A percentile compares a stretch with the other conserved stretches of the same genome.
Conservation (phyloP, 1,284 basidiomycete species). For the Xerocomus minutiporus region DNA sequence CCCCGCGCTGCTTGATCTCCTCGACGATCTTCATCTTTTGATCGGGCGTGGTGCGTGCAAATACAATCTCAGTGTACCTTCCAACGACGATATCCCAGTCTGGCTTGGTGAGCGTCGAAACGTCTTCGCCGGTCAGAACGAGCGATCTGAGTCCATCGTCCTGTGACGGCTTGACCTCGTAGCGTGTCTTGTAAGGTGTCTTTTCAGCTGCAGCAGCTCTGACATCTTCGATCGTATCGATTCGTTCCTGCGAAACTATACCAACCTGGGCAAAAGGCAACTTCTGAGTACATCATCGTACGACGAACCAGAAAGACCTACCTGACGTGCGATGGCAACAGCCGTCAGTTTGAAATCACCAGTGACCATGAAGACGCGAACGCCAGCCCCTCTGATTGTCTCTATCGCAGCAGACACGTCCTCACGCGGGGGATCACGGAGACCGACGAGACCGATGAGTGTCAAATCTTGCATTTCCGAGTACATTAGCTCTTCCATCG, state of each 20-base stretch:
- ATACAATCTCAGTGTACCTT: slow-evolving; percentile 53
- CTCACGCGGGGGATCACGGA: slow-evolving; percentile 56
- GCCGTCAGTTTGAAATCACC: slow-evolving; percentile 48
- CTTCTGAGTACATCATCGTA: slow-evolving; percentile 26
- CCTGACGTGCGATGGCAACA: slow-evolving; percentile 44
- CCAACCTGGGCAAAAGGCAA: slow-evolving; percentile 40
- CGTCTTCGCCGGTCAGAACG: slow-evolving; percentile 44
- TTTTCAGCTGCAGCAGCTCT: slow-evolving; percentile 14
- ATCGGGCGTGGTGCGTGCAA: slow-evolving; percentile 59
- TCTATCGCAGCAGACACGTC: slow-evolving; percentile 47
- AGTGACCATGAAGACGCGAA: slow-evolving; percentile 53
- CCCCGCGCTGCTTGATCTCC: slow-evolving; percentile 44
- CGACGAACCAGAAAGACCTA: slow-evolving; percentile 40
- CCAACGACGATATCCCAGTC: slow-evolving; percentile 49
- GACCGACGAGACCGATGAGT: slow-evolving; percentile 52
- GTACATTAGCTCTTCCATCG: slow-evolving; percentile 37
- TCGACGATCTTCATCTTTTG: slow-evolving; percentile 59
- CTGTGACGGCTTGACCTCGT: slow-evolving; percentile 28
- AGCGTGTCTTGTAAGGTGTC: slow-evolving; percentile 31
- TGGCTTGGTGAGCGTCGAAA: slow-evolving; percentile 39
- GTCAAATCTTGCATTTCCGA: slow-evolving; percentile 40
- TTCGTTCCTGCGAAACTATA: slow-evolving; percentile 48
- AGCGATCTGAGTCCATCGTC: slow-evolving; percentile 32
- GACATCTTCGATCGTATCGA: slow-evolving; percentile 41
- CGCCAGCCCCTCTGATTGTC: slow-evolving; percentile 44